Evolutionary conservation across 2,329 filamentous ascomycete species (phyloP), one percentile per base, ranked within the genome.

Genomic region (Zasmidium cellare): DNA sequence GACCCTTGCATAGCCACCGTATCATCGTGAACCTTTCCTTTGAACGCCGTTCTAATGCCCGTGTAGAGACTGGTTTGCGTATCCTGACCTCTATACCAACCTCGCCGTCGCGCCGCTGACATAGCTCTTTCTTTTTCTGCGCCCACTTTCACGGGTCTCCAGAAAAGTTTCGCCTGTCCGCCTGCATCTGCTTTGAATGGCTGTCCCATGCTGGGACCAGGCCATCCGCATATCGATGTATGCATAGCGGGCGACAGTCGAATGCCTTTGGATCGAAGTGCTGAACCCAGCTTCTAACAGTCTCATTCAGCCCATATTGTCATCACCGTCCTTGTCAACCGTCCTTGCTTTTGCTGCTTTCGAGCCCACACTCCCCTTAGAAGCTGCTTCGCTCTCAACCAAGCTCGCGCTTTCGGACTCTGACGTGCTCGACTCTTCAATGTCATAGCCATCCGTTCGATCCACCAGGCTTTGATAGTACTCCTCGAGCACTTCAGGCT

Each of bases 401-500:
- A 62, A 25, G 19, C 60, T 62, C 31, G 55, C 62, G 28, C 60
- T 65, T 14, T 59, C 59, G 19, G 56, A 62, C 25, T 53, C 56
- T n/a, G 62, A 57, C 22, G 58, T 61, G 20, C 51, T 54, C 19
- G 41, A 35, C 35, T 35, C 55, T 55, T 82, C 79, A 38, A 88
- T 78, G 53, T 78, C 76, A 67, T 84, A 88, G 41, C 83, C 83
- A 20, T 82, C 80, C 55, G 81, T 84, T 64, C 86, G 76, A 57
- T 86, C 90, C 28, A 97, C 89, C 31, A 99, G 78, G 51, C 91
- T 93, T 60, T 86, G 85, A 74, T 97, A 99, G 72, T 99, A 99
- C 56, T 96, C 92, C 23, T 92, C 91, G 46, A 99, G 79, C 1
- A 96, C 89, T 72, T 97, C 94, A 1, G 94, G 92, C 69, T 96